Evolutionary conservation across 1,284 basidiomycete species (phyloP), one percentile per base, ranked within the genome.

Genomic region (Naganishia cerealis): DNA sequence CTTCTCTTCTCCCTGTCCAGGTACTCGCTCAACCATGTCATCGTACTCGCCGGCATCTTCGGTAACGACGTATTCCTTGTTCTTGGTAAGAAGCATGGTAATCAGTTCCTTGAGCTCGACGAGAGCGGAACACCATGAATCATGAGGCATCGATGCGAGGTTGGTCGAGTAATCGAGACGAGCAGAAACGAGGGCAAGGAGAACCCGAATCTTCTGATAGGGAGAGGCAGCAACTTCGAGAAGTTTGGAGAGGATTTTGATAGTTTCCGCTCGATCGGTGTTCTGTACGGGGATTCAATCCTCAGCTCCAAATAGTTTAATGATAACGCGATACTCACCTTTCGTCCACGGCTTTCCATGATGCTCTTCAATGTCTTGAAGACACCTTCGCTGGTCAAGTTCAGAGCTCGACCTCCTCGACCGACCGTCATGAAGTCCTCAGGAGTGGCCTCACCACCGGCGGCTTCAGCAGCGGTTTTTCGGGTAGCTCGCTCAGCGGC

Each of bases 201-300:
- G 87, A 57, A 99, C 92, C 66, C 96, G 90, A 73, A 99, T 93
- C 73, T 88, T 88, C 78, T 96, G 92, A 82, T 99, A 99, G 13
- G 92, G 94, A 24, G 82, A 81, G 43, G 86, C 86, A 13, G 94
- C 88, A 18, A 95, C 90, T 73, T 89, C 88, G 38, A 95, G 85
- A n/a, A 98, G 85, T 76, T 90, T 89, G 77, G 91, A 88, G 24
- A 99, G 85, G 70, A 93, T 92, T 70, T 88, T 87, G 73, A 97
- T 92, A 84, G 98, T 95, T 81, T 98, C 94, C 53, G 86, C 86
- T 71, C 96, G 89, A 81, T 99, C 94, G 59, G 96, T 99, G 82
- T 95, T 95, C 92, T 95, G 69, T 16, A 63, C 48, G n/a, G 33
- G 66, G 29, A 16, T 24, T 42, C 54, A 38, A 3, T 24, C 46